These are phyloP conservation scores for Barbarea vulgaris DNA, from an alignment of 345 rosid species.

Conservation along the genomic window DNA sequence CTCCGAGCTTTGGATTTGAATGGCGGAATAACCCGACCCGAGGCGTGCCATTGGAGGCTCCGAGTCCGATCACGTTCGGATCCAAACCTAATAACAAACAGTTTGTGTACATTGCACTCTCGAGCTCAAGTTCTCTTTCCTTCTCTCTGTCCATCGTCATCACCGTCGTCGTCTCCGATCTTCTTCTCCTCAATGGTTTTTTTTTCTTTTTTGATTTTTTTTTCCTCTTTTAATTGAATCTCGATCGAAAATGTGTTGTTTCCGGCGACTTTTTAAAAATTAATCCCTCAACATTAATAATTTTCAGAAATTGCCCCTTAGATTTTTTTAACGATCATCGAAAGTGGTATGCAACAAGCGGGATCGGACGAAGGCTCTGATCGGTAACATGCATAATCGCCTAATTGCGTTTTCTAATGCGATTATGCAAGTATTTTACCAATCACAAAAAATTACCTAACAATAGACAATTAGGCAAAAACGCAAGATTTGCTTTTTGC, in stretches of 20 bases:
- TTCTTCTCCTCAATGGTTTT: conserved; percentile 2
- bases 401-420: too few relatives aligned
- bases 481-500: too few relatives aligned
- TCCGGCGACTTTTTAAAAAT: conserved; percentile 41
- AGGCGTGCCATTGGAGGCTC: conserved; percentile 74
- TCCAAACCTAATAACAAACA: conserved; percentile 93
- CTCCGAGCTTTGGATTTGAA: conserved; percentile 99
- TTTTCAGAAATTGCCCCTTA: conserved; percentile 12
- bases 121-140: conserved; percentile 98
- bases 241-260: conserved; percentile 42
- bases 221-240: conserved; percentile 36
- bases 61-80: conserved; percentile 87
- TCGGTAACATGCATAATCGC: too few relatives aligned
- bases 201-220: conserved; percentile 14
- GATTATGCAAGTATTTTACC: too few relatives aligned
- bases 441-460: too few relatives aligned
- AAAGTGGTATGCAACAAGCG: background rate
- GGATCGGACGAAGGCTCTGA: too few relatives aligned
- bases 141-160: conserved; percentile 99
- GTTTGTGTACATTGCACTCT: conserved; percentile 99
- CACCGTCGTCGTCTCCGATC: conserved; percentile 46
- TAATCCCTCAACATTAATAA: conserved; percentile 1
- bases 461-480: too few relatives aligned
- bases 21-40: conserved; percentile 97
- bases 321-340: background rate